These are phyloP conservation scores for Penicillium steckii DNA, from an alignment of 495 filamentous ascomycete species.

Conservation along the genomic window DNA sequence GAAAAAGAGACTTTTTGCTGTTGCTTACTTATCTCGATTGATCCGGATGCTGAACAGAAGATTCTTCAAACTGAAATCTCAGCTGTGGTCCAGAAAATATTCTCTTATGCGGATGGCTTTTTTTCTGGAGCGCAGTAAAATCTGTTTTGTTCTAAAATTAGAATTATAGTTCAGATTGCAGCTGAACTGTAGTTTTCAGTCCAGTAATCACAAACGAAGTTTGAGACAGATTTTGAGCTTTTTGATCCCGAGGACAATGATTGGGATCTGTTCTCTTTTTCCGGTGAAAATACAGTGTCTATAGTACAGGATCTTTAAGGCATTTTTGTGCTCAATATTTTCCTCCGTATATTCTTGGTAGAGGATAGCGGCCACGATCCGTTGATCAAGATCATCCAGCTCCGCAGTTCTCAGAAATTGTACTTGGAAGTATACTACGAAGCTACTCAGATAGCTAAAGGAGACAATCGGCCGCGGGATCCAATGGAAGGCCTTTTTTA, in stretches of 20 bases:
- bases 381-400: slow-evolving; percentile 6
- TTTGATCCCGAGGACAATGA: slow-evolving; percentile 8
- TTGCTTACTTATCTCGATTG: slow-evolving; percentile 15
- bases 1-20: slow-evolving; percentile 21
- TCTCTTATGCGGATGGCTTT: not conserved
- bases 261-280: slow-evolving; percentile 10
- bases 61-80: not conserved
- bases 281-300: slow-evolving; percentile 2
- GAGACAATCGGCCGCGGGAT: slow-evolving; percentile 6
- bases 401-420: slow-evolving; percentile 8
- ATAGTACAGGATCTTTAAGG: not conserved
- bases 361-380: slow-evolving; percentile 6
- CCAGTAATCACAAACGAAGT: slow-evolving; percentile 12
- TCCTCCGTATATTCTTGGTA: slow-evolving; percentile 11
- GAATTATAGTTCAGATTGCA: slow-evolving; percentile 9
- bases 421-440: slow-evolving; percentile 7
- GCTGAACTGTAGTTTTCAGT: slow-evolving; percentile 12
- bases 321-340: slow-evolving; percentile 14
- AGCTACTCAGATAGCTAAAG: slow-evolving; percentile 5
- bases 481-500: slow-evolving; percentile 10
- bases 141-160: slow-evolving; percentile 10
- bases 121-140: slow-evolving; percentile 10
- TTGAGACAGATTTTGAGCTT: slow-evolving; percentile 13
- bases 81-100: slow-evolving; percentile 8
- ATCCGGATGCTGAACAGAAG: slow-evolving; percentile 4